A percentile compares a stretch with the other conserved stretches of the same genome.
phyloP scores from a whole-genome alignment of 1,284 basidiomycete genomes.

The Naganishia albida region DNA sequence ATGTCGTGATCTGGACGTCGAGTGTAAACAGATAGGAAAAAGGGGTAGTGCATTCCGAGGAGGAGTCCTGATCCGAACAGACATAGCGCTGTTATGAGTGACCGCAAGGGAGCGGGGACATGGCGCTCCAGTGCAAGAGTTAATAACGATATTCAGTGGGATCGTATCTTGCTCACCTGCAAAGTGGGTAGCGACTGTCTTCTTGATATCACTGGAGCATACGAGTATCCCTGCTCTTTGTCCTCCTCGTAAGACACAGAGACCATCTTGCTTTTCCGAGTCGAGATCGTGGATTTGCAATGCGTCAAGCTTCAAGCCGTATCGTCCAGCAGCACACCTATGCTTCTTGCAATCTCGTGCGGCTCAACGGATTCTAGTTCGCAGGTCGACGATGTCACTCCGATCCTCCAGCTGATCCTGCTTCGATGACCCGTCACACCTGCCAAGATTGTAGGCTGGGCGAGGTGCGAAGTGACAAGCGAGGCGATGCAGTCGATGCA shows the following conservation, averaged over 20 bases:
- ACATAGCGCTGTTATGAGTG: slow-evolving; percentile 12
- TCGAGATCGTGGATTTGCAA: too few species aligned
- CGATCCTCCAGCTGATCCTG: too few species aligned
- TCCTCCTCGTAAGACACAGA: neutral
- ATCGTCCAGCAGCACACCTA: too few species aligned
- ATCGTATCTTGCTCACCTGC: slow-evolving; percentile 2
- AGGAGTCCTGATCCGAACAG: slow-evolving; percentile 38
- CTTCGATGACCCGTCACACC: too few species aligned
- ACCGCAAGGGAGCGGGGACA: slow-evolving; percentile 3
- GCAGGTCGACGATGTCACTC: too few species aligned
- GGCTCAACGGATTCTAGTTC: too few species aligned
- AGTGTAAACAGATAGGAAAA: slow-evolving; percentile 42
- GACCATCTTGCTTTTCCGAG: neutral
- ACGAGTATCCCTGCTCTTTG: slow-evolving; percentile 18
- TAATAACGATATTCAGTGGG: neutral
- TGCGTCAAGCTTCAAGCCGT: too few species aligned
- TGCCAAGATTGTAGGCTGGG: too few species aligned
- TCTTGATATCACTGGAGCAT: neutral
- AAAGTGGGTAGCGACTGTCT: slow-evolving; percentile 9
- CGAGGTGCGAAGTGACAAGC: too few species aligned
- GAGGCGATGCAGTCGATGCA: too few species aligned
- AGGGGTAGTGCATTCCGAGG: slow-evolving; percentile 40
- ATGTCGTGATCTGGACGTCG: slow-evolving; percentile 33
- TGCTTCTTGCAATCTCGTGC: too few species aligned
- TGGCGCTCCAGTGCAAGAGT: neutral